Base-by-base conservation (phyloP, 2,329 filamentous ascomycete species). In the Cladosporium colombiae region DNA sequence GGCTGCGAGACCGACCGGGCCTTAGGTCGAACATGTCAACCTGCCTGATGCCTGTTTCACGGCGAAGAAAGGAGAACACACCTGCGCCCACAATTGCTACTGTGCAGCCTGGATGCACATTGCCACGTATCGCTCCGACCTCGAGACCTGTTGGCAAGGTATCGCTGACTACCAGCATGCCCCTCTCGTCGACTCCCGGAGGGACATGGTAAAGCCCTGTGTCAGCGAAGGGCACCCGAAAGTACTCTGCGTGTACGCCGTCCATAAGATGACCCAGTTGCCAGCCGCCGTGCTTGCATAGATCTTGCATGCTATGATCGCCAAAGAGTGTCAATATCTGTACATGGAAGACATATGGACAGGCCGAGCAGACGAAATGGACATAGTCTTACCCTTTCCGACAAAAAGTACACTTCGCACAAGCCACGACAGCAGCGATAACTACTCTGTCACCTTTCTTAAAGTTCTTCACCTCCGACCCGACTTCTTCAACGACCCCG, bases 221-320 rank as follows among this genome's bases (percentile, higher is more conserved):
- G 64, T 82, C 79, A 0, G 83, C 84, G 70, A 82, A 80, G 1
- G 82, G 82, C 52, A 86, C 80, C 23, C 83, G 78, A 44, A 86
- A 83, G 67, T 82, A 86, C 70, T 86, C 84, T n/a, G 84, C 85
- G 70, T 86, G 84, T 0, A 83, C 85, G 53, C 84, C 84, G 68
- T 85, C 82, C 23, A 82, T 78, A 0, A 76, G 77, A 70, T 87
- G 82, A 23, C 85, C 85, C 1, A 87, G 75, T 5, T 81, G 78
- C 85, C 85, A 87, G 4, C 85, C 84, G 29, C 83, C 84, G 14
- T 79, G 81, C 8, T 77, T 77, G 73, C 85, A 87, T 68, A 85
- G 83, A 31, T 82, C 83, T 66, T 78, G 77, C 81, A 86, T 84
- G 25, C 81, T 81, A 56, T 75, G 75, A 6, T 40, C 13, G 14